Conservation (phyloP, 345 rosid genomes). For the Tarenaya hassleriana region DNA sequence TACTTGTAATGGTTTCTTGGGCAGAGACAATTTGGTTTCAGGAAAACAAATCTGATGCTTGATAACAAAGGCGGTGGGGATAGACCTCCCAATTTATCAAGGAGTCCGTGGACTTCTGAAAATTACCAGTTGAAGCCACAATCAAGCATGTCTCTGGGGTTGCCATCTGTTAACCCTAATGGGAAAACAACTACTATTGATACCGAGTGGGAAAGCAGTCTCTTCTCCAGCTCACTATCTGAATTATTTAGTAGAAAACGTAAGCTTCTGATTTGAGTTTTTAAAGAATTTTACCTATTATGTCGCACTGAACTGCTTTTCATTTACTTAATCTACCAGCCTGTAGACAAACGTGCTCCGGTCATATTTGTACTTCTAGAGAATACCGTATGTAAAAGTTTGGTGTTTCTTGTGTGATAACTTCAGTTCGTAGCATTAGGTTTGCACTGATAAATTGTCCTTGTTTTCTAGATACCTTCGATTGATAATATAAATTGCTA, state of each 20-base stretch:
- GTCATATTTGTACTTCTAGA: background rate
- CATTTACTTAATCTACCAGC: background rate
- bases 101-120: conserved; percentile 36
- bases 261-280: conserved; percentile 33
- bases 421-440: too few relatives aligned
- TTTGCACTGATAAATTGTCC: conserved; percentile 9
- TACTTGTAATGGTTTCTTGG: conserved; percentile 25
- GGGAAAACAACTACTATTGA: conserved; percentile 36
- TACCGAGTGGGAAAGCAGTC: conserved; percentile 68
- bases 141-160: conserved; percentile 35
- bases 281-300: background rate
- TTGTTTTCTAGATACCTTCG: background rate
- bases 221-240: conserved; percentile 88
- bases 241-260: conserved; percentile 66
- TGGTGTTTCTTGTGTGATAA: too few relatives aligned
- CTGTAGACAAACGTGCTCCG: background rate
- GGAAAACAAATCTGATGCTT: conserved; percentile 43
- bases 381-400: background rate
- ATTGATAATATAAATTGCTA: conserved; percentile 5
- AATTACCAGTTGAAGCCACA: conserved; percentile 37
- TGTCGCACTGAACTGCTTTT: background rate
- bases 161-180: conserved; percentile 28
- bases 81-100: conserved; percentile 34
- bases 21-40: conserved; percentile 69
- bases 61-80: conserved; percentile 52